Conservation (phyloP, 176 grass and related monocot species). For the Thalia dealbata region DNA sequence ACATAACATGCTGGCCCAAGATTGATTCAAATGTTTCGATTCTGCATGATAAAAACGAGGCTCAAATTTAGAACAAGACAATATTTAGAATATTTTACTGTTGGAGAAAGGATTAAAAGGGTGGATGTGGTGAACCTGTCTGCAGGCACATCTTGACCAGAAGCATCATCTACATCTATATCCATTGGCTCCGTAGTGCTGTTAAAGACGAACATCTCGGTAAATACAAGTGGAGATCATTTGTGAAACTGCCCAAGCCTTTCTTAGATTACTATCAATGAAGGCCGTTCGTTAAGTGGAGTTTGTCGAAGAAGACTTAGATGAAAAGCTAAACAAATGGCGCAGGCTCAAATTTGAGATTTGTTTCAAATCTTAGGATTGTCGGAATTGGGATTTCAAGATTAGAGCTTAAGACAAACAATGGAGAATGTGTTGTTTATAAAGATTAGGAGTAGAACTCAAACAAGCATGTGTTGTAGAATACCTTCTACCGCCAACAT, state of each 20-base stretch:
- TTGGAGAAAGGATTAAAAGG: constrained; percentile 5
- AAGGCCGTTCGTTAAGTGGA: too few species aligned
- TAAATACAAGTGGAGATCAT: too few species aligned
- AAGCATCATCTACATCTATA: constrained; percentile 49
- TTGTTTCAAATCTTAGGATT: too few species aligned
- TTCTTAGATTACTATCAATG: too few species aligned
- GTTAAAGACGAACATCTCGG: constrained; percentile 7
- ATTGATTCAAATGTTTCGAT: constrained; percentile 51
- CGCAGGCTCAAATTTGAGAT: too few species aligned
- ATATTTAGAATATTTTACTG: neutral
- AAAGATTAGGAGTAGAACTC: neutral
- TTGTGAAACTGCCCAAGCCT: too few species aligned
- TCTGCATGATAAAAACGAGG: constrained; percentile 37
- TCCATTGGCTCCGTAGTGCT: constrained; percentile 55
- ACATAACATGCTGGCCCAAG: constrained; percentile 77
- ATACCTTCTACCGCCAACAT: constrained; percentile 44
- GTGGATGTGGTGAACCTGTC: constrained; percentile 42
- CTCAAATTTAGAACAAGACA: neutral
- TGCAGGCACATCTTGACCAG: constrained; percentile 39
- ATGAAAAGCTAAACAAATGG: too few species aligned
- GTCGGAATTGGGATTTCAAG: neutral
- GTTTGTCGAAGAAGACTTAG: too few species aligned
- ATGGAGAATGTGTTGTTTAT: neutral
- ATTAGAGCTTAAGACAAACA: constrained; percentile 7
- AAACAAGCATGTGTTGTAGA: too few species aligned